phyloP scores from a whole-genome alignment of 129 eudicot species.

The Flaveria robusta region DNA sequence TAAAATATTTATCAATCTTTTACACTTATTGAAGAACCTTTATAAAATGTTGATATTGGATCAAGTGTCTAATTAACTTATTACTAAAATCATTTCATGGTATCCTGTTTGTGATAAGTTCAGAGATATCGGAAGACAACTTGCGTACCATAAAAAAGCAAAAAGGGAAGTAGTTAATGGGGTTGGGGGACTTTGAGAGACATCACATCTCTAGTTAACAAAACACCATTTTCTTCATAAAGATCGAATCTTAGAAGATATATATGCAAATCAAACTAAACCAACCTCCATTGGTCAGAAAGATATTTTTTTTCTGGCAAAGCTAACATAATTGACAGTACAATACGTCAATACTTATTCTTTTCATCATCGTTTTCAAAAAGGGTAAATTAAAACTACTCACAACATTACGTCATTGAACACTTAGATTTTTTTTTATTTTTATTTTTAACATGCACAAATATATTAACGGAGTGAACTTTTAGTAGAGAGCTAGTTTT shows the following conservation, averaged over 20 bases:
- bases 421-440: neutral
- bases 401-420: neutral
- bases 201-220: slow-evolving; percentile 12
- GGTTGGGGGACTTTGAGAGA: slow-evolving; percentile 29
- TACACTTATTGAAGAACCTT: neutral
- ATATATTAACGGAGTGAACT: no score
- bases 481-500: no score
- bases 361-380: neutral
- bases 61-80: neutral
- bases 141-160: neutral
- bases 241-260: slow-evolving; percentile 15
- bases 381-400: neutral
- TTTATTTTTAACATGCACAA: no score
- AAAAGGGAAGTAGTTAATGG: slow-evolving; percentile 15
- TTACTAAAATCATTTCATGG: neutral
- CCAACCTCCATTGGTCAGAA: slow-evolving; percentile 7
- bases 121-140: slow-evolving; percentile 28
- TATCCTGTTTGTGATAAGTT: slow-evolving; percentile 20
- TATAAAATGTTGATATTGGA: neutral
- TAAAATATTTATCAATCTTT: neutral
- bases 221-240: slow-evolving; percentile 1
- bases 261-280: neutral
- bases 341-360: neutral
- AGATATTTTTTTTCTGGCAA: slow-evolving; percentile 18
- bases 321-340: slow-evolving; percentile 22